Evolutionary conservation across 345 rosid species (phyloP), one percentile per base, ranked within the genome.

Genomic region (Melaleuca alternifolia): DNA sequence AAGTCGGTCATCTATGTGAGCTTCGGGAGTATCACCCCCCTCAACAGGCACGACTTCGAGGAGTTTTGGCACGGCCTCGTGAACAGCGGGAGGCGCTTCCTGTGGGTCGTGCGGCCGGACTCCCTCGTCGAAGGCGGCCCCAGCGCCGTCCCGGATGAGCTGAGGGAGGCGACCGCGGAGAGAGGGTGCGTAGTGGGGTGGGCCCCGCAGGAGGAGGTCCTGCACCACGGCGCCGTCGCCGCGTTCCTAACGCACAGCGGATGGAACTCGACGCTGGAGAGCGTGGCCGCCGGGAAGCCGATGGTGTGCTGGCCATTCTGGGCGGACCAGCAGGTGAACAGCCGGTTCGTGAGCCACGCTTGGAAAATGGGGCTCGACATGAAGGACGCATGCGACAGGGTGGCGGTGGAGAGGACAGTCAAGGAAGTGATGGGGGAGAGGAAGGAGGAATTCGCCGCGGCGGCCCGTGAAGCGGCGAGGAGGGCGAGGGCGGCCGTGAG

Each of bases 221-320:
- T 92, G 53, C 56, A 76, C 10, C 98, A 95, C 88, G 52, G 44
- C 10, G 92, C 99, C 1, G 50, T 92, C 0, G 95, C 94, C 13
- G 96, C 94, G 37, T 94, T 96, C 75, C 85, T 94, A 59, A 95
- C 98, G 2, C 98, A 95, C 50, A 90, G 92, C 61, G 96, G 98
- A 16, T 93, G 98, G 98, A 96, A 96, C 90, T 96, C 98, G 3
- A 95, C 95, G 0, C 18, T 95, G 87, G 99, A 96, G 88, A 93
- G 96, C 86, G 82, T 93, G 2, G 89, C 87, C 0, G 92, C 91
- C 0, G 94, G 97, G 0, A 94, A 94, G 82, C 98, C 98, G 1
- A 94, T 95, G 98, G 88, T 95, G 50, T 93, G 98, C 37, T 95
- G 94, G 94, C 97, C 98, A 24, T 90, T 82, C 54, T 88, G 89